These are phyloP conservation scores for Emiliania huxleyi DNA, from an alignment of 78 protist genomes.

Conservation along the genomic window DNA sequence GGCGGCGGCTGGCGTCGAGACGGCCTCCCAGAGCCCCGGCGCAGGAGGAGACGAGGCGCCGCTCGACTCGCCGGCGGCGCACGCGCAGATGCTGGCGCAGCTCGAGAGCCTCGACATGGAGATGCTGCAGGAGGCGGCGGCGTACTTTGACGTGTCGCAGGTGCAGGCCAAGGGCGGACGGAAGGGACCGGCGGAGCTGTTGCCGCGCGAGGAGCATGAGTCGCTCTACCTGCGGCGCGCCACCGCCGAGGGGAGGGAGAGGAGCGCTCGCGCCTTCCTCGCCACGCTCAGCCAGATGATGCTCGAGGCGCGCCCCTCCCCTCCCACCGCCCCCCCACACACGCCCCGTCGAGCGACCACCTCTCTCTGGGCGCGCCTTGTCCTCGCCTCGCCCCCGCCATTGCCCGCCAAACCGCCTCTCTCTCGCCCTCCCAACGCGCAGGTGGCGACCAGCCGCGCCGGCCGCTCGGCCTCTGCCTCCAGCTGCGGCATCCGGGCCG, in stretches of 20 bases:
- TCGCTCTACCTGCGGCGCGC: background rate
- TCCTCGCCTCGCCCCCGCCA: too few species aligned
- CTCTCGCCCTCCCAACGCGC: too few species aligned
- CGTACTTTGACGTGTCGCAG: background rate
- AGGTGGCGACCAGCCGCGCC: too few species aligned
- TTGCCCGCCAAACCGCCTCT: too few species aligned
- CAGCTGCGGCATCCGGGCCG: too few species aligned
- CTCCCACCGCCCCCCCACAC: too few species aligned
- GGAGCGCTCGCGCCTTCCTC: background rate
- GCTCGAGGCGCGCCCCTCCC: too few species aligned
- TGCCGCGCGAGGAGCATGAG: background rate
- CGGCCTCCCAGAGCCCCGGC: background rate
- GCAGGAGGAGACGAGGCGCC: background rate
- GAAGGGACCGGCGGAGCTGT: background rate
- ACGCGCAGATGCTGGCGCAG: background rate
- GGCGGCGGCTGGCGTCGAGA: background rate
- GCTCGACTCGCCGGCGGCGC: background rate
- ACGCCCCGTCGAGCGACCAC: too few species aligned
- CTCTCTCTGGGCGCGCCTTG: too few species aligned
- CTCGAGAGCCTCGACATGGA: background rate
- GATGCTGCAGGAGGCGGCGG: background rate
- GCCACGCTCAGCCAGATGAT: background rate
- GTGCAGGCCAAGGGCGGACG: background rate
- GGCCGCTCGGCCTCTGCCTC: too few species aligned
- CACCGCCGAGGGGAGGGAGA: background rate